Percentiles rank a stretch among this genome's conserved stretches.
phyloP scores from a whole-genome alignment of 257 asterid species.

The Nicotiana otophora region DNA sequence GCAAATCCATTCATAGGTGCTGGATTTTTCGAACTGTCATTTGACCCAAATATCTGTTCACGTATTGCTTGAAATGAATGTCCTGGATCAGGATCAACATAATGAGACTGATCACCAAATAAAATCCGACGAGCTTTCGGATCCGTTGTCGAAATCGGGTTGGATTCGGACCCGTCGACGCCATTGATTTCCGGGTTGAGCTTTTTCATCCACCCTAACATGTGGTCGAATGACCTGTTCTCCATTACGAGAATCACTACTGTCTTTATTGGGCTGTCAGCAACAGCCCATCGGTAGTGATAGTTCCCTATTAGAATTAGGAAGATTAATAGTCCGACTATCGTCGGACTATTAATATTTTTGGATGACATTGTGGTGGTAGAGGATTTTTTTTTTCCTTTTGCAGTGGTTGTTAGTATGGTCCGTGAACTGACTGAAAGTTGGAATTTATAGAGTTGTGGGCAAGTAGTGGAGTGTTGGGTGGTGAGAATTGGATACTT shows the following conservation, averaged over 20 bases:
- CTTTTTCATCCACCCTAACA: constrained; percentile 95
- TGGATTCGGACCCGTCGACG: constrained; percentile 67
- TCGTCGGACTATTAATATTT: not conserved
- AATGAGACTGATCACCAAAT: constrained; percentile 49
- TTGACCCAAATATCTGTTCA: constrained; percentile 80
- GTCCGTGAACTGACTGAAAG: not conserved
- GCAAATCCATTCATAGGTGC: constrained; percentile 87
- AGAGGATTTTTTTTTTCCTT: not conserved
- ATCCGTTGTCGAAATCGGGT: constrained; percentile 38
- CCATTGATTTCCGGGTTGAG: constrained; percentile 75
- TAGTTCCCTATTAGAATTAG: not conserved
- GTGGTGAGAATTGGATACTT: not conserved
- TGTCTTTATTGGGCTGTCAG: constrained; percentile 53
- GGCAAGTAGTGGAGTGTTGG: not conserved
- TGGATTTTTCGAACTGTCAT: constrained; percentile 25
- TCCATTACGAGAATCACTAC: constrained; percentile 93
- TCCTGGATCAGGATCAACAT: constrained; percentile 92
- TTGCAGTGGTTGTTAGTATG: not conserved
- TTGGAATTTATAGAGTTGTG: not conserved
- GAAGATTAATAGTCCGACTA: not conserved
- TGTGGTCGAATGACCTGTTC: constrained; percentile 95
- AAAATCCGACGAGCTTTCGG: constrained; percentile 43
- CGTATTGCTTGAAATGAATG: constrained; percentile 86
- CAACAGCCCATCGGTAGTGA: not conserved
- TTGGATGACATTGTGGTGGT: not conserved